phyloP scores from a whole-genome alignment of 192 early-diverging fungal species.

The Coemansia sp. region DNA sequence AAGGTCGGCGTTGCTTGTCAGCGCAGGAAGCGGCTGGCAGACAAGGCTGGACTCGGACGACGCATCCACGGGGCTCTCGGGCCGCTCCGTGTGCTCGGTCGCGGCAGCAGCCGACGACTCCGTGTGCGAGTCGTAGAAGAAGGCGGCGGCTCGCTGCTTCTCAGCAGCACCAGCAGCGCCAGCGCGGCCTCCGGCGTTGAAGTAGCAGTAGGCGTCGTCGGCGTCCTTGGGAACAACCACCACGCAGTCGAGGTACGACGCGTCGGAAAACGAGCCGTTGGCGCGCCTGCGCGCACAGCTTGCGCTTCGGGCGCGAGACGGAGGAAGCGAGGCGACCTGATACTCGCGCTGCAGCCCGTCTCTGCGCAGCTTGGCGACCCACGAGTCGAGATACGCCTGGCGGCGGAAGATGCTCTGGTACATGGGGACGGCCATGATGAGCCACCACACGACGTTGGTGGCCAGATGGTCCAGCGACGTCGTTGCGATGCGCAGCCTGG shows the following conservation, averaged over 20 bases:
- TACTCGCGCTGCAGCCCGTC: conserved; percentile 42
- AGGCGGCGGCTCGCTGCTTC: background rate
- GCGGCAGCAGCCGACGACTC: background rate
- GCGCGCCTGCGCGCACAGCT: background rate
- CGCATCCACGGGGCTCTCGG: background rate
- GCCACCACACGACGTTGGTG: conserved; percentile 39
- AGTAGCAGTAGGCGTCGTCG: conserved; percentile 1
- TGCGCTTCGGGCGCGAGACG: background rate
- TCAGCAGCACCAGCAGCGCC: background rate
- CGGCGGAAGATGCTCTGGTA: conserved; percentile 26
- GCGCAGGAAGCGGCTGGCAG: background rate
- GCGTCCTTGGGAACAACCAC: background rate
- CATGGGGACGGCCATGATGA: conserved; percentile 36
- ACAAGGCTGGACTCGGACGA: background rate
- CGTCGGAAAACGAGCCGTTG: background rate
- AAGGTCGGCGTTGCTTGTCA: no score
- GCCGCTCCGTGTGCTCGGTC: background rate
- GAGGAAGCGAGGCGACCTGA: conserved; percentile 10
- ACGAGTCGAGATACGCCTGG: conserved; percentile 21
- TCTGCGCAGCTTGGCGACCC: conserved; percentile 23
- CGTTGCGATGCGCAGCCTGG: conserved; percentile 21
- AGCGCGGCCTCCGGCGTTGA: background rate
- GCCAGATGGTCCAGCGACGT: conserved; percentile 41
- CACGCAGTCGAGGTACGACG: background rate
- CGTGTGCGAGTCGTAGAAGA: background rate